Evolutionary conservation across 768 basidiomycete species (phyloP), one percentile per base, ranked within the genome.

Genomic region (Inosperma sp.): DNA sequence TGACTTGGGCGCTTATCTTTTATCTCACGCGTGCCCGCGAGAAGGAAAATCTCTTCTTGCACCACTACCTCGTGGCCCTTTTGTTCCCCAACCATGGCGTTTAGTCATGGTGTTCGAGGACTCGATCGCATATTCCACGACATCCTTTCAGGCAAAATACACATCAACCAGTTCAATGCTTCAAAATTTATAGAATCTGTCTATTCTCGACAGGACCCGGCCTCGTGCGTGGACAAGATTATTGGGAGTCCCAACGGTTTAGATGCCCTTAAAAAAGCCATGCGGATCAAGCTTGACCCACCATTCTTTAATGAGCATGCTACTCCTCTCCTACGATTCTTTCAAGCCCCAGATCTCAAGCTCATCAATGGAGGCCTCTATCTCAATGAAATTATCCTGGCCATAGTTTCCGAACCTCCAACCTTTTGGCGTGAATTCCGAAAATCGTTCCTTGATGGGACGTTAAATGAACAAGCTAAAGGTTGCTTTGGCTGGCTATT

Each of bases 361-460:
- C 59, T 49, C 33, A 62, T 78, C 40, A 70, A 68, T 7, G 65
- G 70, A 1, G 83, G 82, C 1, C 54, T 66, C 13, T 65, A 73
- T 27, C 60, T 83, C 1, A 56, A 68, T 9, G 56, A 62, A 13
- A 58, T 80, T 17, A 46, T 83, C 34, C 35, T 61, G 34, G 55
- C 56, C 2, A 72, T 82, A 19, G 70, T 75, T 10, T n/a, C n/a
- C n/a, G 68, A 80, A 0, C 80, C 79, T 0, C 72, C 78, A 1
- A 66, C 79, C 25, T 81, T 81, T 56, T 82, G 77, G 78, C 56
- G 48, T 36, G 57, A 61, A 5, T 74, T 75, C 49, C 52, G 58
- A 1, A 44, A 59, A 7, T 71, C 70, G 14, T 77, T 74, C 26
- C 57, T 66, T 25, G 61, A 57, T 14, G 63, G 64, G 13, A 55